phyloP scores from a whole-genome alignment of 1,139 yeast genomes.

The Kluyveromyces sp. region DNA sequence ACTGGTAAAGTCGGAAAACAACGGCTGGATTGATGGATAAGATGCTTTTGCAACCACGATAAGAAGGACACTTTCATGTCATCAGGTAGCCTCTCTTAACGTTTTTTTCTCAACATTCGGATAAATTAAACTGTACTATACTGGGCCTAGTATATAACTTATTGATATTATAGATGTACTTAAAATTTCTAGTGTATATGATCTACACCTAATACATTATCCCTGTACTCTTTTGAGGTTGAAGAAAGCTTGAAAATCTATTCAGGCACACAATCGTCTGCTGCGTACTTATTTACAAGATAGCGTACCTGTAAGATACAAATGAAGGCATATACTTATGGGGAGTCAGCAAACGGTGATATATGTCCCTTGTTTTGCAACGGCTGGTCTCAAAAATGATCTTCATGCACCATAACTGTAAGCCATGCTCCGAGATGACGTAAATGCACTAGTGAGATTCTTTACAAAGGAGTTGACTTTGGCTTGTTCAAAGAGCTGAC shows the following conservation, averaged over 20 bases:
- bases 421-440: too few relatives aligned
- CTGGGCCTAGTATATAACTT: neutral
- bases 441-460: neutral
- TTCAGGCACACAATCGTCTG: neutral
- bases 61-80: neutral
- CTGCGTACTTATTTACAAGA: neutral
- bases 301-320: neutral
- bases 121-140: neutral
- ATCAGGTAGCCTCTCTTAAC: neutral
- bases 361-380: too few relatives aligned
- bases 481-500: constrained; percentile 21
- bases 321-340: neutral
- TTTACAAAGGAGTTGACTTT: constrained; percentile 8
- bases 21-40: constrained; percentile 18
- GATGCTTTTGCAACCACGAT: neutral
- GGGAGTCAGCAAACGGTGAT: neutral
- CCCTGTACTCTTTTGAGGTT: too few relatives aligned
- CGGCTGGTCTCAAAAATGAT: too few relatives aligned
- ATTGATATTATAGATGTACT: neutral
- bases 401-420: too few relatives aligned
- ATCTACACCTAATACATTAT: too few relatives aligned
- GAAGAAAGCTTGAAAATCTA: too few relatives aligned
- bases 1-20: constrained; percentile 22
- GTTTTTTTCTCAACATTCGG: neutral
- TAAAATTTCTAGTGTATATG: neutral